A percentile compares a stretch with the other conserved stretches of the same genome.
phyloP scores from a whole-genome alignment of 257 asterid species.

The Nicotiana obtusifolia region DNA sequence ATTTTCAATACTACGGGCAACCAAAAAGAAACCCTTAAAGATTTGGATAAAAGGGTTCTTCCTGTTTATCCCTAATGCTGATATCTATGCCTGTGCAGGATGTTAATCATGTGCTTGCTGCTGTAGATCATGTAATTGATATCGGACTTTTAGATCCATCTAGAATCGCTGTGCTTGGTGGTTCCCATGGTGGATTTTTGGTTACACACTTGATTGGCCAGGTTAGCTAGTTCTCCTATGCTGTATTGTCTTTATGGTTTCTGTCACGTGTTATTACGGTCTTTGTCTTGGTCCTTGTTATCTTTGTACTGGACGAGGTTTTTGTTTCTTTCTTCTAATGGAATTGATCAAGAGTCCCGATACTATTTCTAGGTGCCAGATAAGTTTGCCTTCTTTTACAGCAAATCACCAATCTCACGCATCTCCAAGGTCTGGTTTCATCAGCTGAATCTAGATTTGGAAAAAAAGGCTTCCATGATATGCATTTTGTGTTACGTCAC shows the following conservation, averaged over 20 bases:
- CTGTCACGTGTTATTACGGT: background rate
- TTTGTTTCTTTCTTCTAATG: background rate
- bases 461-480: background rate
- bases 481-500: background rate
- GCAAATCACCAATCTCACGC: constrained; percentile 84
- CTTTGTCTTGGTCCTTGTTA: background rate
- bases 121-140: constrained; percentile 55
- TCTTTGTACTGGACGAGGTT: background rate
- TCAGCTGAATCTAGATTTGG: background rate
- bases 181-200: constrained; percentile 97
- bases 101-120: constrained; percentile 76
- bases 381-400: constrained; percentile 58
- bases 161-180: constrained; percentile 79
- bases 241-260: background rate
- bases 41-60: too few relatives aligned
- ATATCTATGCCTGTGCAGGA: constrained; percentile 38
- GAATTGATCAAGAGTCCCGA: background rate
- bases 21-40: too few relatives aligned
- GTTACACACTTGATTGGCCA: constrained; percentile 95
- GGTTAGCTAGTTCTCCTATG: constrained; percentile 32
- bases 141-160: constrained; percentile 82
- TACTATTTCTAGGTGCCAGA: constrained; percentile 58
- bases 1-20: too few relatives aligned
- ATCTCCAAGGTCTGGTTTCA: constrained; percentile 50
- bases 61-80: too few relatives aligned